Base-by-base conservation (phyloP, 345 rosid genomes). In the Ricinus communis region DNA sequence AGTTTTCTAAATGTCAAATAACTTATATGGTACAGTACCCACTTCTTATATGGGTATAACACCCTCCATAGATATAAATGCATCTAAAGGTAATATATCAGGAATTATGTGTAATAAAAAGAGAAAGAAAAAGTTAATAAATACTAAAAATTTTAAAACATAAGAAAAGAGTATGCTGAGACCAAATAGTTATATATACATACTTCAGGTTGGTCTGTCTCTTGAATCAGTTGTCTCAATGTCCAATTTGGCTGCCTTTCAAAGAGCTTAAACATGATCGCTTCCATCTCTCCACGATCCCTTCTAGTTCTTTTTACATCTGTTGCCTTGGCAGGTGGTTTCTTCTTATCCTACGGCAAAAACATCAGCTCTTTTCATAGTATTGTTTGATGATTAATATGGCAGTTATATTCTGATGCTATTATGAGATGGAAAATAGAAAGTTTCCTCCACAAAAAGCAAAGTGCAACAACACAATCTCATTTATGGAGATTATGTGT, bases 201-300 rank as follows among this genome's bases (percentile, higher is more conserved):
- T 87, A 91, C 96, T 85, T 86, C 97, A 40, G 98, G 98, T 68
- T 91, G 98, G 71, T 91, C 91, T 0, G 98, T 93, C 83, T 93
- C 93, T 52, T 88, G 90, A 78, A 93, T 86, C 43, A 93, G 87
- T 61, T 76, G 90, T 71, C 87, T 85, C 62, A 87, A 63, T 56
- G 91, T 88, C 96, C 97, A 93, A 74, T 93, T 90, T 5, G 91
- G 66, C 82, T 93, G 96, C 79, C 93, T 88, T 80, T 93, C 97
- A 28, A 93, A 91, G 36, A 90, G 96, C 84, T 91, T 93, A 74
- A 93, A 91, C 96, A 88, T 91, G 49, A 91, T 87, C 5, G 77
- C 71, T 61, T 74, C 77, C 72, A 91, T 91, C 78, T 94, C 98
- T 59, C 94, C 87, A 38, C 96, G 90, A 62, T 91, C 97, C 74